A percentile compares a stretch with the other conserved stretches of the same genome.
These are phyloP conservation scores for Ogataea thermomethanolica DNA, from an alignment of 805 yeast genomes.

Conservation along the genomic window DNA sequence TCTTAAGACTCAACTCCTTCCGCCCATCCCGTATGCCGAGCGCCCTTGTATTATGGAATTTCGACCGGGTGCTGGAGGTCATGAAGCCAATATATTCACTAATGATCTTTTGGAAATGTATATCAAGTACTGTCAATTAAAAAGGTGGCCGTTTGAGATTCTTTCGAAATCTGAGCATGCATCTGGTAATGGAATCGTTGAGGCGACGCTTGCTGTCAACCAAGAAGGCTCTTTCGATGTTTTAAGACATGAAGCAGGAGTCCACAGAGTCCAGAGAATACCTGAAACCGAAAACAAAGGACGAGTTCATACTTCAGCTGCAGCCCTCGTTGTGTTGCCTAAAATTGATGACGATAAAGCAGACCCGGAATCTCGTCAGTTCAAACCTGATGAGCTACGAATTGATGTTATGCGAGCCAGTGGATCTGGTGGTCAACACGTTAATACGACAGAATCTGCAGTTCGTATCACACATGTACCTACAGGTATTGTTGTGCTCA, in stretches of 20 bases:
- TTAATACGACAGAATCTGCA: conserved; percentile 95
- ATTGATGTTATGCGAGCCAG: conserved; percentile 97
- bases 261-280: conserved; percentile 91
- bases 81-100: conserved; percentile 87
- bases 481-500: conserved; percentile 81
- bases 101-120: conserved; percentile 82
- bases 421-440: conserved; percentile 98
- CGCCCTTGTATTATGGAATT: conserved; percentile 78
- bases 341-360: conserved; percentile 59
- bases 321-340: conserved; percentile 93
- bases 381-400: conserved; percentile 83
- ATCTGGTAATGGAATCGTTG: conserved; percentile 65
- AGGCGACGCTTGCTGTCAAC: conserved; percentile 72
- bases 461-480: conserved; percentile 91
- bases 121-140: conserved; percentile 57
- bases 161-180: conserved; percentile 54
- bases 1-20: conserved; percentile 61
- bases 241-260: conserved; percentile 86
- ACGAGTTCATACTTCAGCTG: conserved; percentile 91
- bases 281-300: conserved; percentile 95
- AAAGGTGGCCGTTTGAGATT: conserved; percentile 64
- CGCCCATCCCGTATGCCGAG: conserved; percentile 73
- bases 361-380: conserved; percentile 45
- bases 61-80: conserved; percentile 95
- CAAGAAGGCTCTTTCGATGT: conserved; percentile 73